Percentiles rank a stretch among this genome's conserved stretches.
phyloP scores from a whole-genome alignment of 2,329 filamentous ascomycete genomes.

The Lasiodiplodia hormozganensis region DNA sequence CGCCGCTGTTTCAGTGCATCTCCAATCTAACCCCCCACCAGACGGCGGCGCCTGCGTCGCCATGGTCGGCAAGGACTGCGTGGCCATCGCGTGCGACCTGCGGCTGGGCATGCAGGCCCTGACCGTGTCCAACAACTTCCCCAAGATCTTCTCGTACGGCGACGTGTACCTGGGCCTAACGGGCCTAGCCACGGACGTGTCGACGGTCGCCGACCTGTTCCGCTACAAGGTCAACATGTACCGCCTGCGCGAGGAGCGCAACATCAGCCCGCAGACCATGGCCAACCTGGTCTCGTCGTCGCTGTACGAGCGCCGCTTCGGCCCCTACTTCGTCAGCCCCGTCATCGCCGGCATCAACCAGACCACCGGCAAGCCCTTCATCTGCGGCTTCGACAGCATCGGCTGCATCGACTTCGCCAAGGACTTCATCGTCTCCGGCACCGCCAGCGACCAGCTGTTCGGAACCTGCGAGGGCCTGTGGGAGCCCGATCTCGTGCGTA shows the following conservation, averaged over 20 bases:
- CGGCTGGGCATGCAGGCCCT: constrained; percentile 95
- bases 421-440: constrained; percentile 98
- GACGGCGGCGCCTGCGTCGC: constrained; percentile 94
- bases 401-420: constrained; percentile 99
- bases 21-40: constrained; percentile 40
- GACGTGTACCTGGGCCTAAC: constrained; percentile 95
- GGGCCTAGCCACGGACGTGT: constrained; percentile 93
- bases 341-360: constrained; percentile 95
- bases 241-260: constrained; percentile 94
- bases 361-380: constrained; percentile 93
- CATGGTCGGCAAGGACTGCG: constrained; percentile 99
- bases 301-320: constrained; percentile 95
- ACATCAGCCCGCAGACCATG: constrained; percentile 93
- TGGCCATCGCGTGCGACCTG: constrained; percentile 98
- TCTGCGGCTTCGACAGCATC: constrained; percentile 98
- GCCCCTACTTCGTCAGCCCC: constrained; percentile 93
- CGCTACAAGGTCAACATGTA: constrained; percentile 99
- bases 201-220: constrained; percentile 94
- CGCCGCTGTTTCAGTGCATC: constrained; percentile 21
- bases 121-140: constrained; percentile 99
- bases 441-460: constrained; percentile 95
- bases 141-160: constrained; percentile 98
- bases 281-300: constrained; percentile 88
- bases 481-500: constrained; percentile 92
- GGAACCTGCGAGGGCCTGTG: constrained; percentile 98